phyloP scores from a whole-genome alignment of 306 rosid genomes.

The Vigna radiata region DNA sequence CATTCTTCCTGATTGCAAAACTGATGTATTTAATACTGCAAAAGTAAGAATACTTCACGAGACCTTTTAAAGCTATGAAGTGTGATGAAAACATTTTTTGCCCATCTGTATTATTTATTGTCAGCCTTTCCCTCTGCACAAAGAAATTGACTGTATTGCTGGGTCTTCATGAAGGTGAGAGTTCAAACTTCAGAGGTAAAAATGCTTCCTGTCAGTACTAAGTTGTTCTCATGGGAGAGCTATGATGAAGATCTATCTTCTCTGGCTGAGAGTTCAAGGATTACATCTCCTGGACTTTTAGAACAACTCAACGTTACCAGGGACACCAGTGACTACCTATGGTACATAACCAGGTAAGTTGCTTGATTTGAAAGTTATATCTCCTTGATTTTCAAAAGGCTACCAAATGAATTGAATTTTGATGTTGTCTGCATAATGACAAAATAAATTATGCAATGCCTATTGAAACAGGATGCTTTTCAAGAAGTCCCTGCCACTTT shows the following conservation, averaged over 20 bases:
- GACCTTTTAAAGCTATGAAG: constrained; percentile 22
- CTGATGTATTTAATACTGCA: constrained; percentile 82
- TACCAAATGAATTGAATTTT: background rate
- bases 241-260: constrained; percentile 85
- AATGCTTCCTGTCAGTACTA: constrained; percentile 64
- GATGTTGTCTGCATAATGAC: background rate
- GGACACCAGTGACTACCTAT: constrained; percentile 88
- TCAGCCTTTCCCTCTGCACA: constrained; percentile 21
- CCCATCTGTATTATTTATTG: constrained; percentile 26
- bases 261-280: constrained; percentile 61
- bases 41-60: constrained; percentile 53
- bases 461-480: background rate
- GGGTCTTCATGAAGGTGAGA: constrained; percentile 69
- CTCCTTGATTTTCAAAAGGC: background rate
- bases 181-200: constrained; percentile 62
- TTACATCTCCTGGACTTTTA: constrained; percentile 70
- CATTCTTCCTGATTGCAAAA: constrained; percentile 93
- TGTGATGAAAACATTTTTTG: constrained; percentile 21
- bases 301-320: constrained; percentile 90
- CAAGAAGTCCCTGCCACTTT: constrained; percentile 5
- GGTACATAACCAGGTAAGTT: constrained; percentile 91
- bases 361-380: background rate
- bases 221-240: constrained; percentile 75
- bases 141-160: constrained; percentile 39
- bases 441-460: background rate